Evolutionary conservation across 139 green algal genomes (phyloP), one percentile per base, ranked within the genome.

Genomic region (Auxenochlorella protothecoides): DNA sequence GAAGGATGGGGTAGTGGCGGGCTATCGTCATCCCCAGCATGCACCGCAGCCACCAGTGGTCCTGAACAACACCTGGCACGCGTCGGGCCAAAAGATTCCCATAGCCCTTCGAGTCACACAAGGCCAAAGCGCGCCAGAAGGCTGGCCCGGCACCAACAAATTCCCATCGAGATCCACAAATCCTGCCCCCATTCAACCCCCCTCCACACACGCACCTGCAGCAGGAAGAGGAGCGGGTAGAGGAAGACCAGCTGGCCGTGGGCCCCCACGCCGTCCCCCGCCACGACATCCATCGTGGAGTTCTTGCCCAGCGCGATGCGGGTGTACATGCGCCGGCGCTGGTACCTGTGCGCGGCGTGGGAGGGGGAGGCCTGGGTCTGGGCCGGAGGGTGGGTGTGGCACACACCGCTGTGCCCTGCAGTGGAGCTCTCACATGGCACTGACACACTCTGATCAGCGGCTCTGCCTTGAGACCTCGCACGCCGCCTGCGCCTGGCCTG

Each of bases 251-350:
- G 83, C 81, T 96, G 90, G 2, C 91, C 92, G 27, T 76, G 72
- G 55, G 74, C 77, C 14, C 85, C 90, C 56, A 72, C 86, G 69
- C 69, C 88, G 77, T 98, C 93, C 3, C 89, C 89, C 2, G 72
- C 79, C 55, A 96, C 90, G 54, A 98, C 90, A 75, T 97, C 92
- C 90, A 97, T 97, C 15, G 86, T 82, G 16, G 64, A 84, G 69
- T 86, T 87, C 75, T 93, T 95, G 70, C 93, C 93, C 55, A 98
- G 81, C 6, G 93, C 93, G 63, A 98, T 95, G 63, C 91, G 87
- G 3, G 90, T 96, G 84, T 98, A 98, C 91, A 97, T 93, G 59
- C 91, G 84, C 55, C 85, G 79, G 55, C 87, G 78, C 82, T 97
- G 92, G 79, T 96, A 97, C 72, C 85, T 84, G 81, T 3, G 7